These are phyloP conservation scores for Gracilaria gracilis DNA, from an alignment of 23 red algal species.

Conservation along the genomic window DNA sequence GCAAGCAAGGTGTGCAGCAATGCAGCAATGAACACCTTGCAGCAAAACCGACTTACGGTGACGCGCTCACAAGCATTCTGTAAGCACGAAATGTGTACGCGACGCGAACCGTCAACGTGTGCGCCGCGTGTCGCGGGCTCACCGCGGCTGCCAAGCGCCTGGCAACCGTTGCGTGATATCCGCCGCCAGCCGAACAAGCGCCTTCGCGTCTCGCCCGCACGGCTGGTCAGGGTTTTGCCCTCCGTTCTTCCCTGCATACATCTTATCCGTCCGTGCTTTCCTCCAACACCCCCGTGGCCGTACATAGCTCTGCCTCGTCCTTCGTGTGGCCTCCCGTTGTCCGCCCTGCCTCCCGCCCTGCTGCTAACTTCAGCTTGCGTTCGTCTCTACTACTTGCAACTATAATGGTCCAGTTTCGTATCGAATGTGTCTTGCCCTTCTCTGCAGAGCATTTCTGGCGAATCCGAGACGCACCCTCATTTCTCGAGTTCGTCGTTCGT, in stretches of 20 bases:
- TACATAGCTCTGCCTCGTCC: neutral
- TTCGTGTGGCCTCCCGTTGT: neutral
- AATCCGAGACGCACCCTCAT: constrained; percentile 68
- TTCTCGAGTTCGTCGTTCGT: constrained; percentile 56
- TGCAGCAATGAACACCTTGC: no score
- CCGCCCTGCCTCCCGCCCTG: neutral
- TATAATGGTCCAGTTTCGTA: constrained; percentile 60
- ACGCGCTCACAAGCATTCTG: neutral
- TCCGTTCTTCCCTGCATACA: neutral
- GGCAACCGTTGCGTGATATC: neutral
- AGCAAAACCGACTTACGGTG: no score
- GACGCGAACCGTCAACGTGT: constrained; percentile 30
- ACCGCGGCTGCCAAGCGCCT: neutral
- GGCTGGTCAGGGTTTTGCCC: neutral
- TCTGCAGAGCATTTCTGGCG: constrained; percentile 66
- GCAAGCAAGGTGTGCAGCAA: no score
- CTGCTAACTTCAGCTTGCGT: neutral
- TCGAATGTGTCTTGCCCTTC: constrained; percentile 65
- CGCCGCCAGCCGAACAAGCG: neutral
- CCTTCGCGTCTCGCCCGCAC: neutral
- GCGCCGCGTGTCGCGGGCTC: neutral
- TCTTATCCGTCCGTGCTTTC: neutral
- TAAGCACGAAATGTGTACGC: neutral
- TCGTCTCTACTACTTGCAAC: neutral
- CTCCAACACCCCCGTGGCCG: no score